Conservation (phyloP, 108 stramenopile genomes). For the Fragilaria radians region DNA sequence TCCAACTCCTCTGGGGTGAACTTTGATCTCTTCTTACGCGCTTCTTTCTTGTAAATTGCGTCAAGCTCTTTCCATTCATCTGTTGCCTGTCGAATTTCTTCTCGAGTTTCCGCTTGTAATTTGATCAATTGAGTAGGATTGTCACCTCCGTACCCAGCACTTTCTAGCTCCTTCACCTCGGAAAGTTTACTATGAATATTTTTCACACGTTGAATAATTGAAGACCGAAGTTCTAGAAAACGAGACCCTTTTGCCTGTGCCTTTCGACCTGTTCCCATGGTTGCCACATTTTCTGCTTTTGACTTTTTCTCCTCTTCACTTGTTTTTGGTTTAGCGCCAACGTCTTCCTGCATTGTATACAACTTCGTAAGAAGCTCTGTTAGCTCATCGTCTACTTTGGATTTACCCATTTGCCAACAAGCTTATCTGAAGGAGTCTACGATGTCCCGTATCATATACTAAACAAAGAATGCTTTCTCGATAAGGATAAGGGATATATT, state of each 20-base stretch:
- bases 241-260: conserved; percentile 65
- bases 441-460: no score
- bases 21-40: conserved; percentile 78
- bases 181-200: conserved; percentile 40
- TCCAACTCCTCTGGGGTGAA: conserved; percentile 85
- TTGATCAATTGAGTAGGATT: conserved; percentile 81
- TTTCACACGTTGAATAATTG: conserved; percentile 63
- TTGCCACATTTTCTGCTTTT: conserved; percentile 56
- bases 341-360: conserved; percentile 79
- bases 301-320: conserved; percentile 57
- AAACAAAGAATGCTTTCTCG: no score
- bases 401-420: conserved; percentile 26
- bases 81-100: conserved; percentile 56
- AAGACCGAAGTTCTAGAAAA: conserved; percentile 74
- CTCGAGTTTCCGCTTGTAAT: conserved; percentile 70
- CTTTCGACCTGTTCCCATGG: conserved; percentile 65
- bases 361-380: conserved; percentile 76
- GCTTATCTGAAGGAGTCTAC: no score
- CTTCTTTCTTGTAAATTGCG: conserved; percentile 76
- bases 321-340: conserved; percentile 79
- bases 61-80: conserved; percentile 87
- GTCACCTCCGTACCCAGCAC: conserved; percentile 42
- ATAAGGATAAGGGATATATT: no score
- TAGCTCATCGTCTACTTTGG: conserved; percentile 65
- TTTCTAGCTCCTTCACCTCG: conserved; percentile 44